These are phyloP conservation scores for Lodderomyces pseudojiufengensis DNA, from an alignment of 1,139 yeast species.

Conservation along the genomic window DNA sequence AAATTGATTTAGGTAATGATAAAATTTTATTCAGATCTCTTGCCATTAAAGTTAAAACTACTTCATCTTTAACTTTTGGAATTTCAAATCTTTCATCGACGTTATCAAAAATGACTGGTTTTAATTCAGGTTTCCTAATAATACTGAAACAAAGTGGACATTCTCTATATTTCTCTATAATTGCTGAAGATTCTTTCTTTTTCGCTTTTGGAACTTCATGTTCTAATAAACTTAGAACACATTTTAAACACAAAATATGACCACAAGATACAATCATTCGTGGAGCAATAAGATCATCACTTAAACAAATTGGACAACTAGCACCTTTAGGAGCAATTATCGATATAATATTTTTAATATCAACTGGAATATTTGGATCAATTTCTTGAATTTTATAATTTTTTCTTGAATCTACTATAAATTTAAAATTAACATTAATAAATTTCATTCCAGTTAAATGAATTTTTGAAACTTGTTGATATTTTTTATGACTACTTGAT, in stretches of 20 bases:
- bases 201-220: conserved; percentile 46
- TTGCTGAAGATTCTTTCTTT: conserved; percentile 33
- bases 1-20: conserved; percentile 56
- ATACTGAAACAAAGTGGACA: conserved; percentile 85
- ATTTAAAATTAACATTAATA: conserved; percentile 81
- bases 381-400: conserved; percentile 53
- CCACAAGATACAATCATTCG: conserved; percentile 91
- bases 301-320: conserved; percentile 87
- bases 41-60: conserved; percentile 65
- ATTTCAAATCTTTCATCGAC: conserved; percentile 55
- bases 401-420: conserved; percentile 64
- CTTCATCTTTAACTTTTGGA: conserved; percentile 61
- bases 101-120: conserved; percentile 64
- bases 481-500: conserved; percentile 15
- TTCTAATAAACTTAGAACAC: conserved; percentile 69
- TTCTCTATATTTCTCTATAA: conserved; percentile 55
- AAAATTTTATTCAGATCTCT: conserved; percentile 58
- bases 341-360: conserved; percentile 59
- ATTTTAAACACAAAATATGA: conserved; percentile 82
- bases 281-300: conserved; percentile 84
- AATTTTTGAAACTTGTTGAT: conserved; percentile 16
- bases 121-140: conserved; percentile 54
- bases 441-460: conserved; percentile 67
- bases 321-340: conserved; percentile 72
- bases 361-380: conserved; percentile 76